phyloP scores from a whole-genome alignment of 2,329 filamentous ascomycete species.

The Pseudopyrenochaeta lycopersici region DNA sequence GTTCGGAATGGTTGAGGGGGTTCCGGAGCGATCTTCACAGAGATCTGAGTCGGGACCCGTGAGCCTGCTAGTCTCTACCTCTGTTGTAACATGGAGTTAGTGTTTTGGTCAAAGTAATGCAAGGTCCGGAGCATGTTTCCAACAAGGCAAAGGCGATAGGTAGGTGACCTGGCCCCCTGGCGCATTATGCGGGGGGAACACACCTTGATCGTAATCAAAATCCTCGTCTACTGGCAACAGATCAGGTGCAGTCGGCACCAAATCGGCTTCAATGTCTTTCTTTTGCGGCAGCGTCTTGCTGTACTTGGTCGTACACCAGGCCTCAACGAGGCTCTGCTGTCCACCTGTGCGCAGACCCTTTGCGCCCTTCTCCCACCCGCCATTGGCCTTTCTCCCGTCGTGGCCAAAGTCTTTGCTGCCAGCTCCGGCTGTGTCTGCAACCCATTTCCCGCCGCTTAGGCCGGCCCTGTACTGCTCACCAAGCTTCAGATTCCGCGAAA shows the following conservation, averaged over 20 bases:
- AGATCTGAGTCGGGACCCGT: background rate
- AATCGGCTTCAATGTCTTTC: constrained; percentile 7
- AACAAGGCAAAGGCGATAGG: background rate
- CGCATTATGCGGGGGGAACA: background rate
- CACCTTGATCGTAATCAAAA: constrained; percentile 9
- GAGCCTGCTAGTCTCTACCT: background rate
- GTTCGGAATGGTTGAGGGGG: constrained; percentile 12
- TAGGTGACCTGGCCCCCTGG: background rate
- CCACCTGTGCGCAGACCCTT: constrained; percentile 58
- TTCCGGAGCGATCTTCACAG: background rate
- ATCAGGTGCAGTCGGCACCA: background rate
- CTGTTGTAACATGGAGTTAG: background rate
- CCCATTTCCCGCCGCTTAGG: constrained; percentile 63
- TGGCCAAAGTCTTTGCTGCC: constrained; percentile 66
- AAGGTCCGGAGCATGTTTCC: background rate
- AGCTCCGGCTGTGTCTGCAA: constrained; percentile 72
- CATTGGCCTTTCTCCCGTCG: constrained; percentile 62
- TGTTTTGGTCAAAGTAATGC: background rate
- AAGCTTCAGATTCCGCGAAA: constrained; percentile 74
- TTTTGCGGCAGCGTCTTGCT: constrained; percentile 12
- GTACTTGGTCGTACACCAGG: constrained; percentile 34
- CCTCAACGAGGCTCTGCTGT: constrained; percentile 48
- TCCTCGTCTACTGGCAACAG: background rate
- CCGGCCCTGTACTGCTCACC: constrained; percentile 71
- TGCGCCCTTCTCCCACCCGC: constrained; percentile 59